Percentiles rank a stretch among this genome's conserved stretches.
phyloP scores from a whole-genome alignment of 2,329 filamentous ascomycete species.

The Rhytidhysteron rufulum region DNA sequence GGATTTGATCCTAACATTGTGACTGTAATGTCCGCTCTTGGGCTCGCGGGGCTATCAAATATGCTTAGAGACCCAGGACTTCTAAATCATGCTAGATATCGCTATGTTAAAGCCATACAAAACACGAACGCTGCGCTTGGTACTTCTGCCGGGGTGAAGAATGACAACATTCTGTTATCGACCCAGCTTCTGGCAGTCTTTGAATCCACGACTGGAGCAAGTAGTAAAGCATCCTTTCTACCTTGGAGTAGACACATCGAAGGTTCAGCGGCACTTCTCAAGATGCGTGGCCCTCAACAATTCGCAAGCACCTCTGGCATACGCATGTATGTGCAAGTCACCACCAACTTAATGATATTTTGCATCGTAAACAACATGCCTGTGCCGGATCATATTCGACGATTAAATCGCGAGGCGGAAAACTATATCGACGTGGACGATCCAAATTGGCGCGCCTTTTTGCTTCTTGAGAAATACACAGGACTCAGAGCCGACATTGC shows the following conservation, averaged over 20 bases:
- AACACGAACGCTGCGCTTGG: conserved; percentile 29
- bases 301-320: conserved; percentile 24
- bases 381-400: conserved; percentile 21
- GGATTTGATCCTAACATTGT: conserved; percentile 31
- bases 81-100: conserved; percentile 23
- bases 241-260: conserved; percentile 35
- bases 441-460: conserved; percentile 24
- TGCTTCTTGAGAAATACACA: conserved; percentile 22
- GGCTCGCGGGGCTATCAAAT: conserved; percentile 28
- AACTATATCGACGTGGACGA: conserved; percentile 18
- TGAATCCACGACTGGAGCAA: conserved; percentile 25
- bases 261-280: conserved; percentile 29
- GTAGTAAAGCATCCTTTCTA: conserved; percentile 22
- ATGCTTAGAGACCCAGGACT: conserved; percentile 21
- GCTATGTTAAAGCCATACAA: conserved; percentile 28
- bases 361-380: conserved; percentile 21
- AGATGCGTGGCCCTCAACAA: conserved; percentile 25
- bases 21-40: conserved; percentile 31
- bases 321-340: conserved; percentile 29
- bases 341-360: conserved; percentile 23
- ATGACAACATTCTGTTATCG: conserved; percentile 28
- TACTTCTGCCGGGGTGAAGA: conserved; percentile 20
- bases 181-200: conserved; percentile 30
- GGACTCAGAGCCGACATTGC: conserved; percentile 25
- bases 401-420: conserved; percentile 20